These are phyloP conservation scores for Austropuccinia psidii DNA, from an alignment of 1,284 basidiomycete genomes.

Conservation along the genomic window DNA sequence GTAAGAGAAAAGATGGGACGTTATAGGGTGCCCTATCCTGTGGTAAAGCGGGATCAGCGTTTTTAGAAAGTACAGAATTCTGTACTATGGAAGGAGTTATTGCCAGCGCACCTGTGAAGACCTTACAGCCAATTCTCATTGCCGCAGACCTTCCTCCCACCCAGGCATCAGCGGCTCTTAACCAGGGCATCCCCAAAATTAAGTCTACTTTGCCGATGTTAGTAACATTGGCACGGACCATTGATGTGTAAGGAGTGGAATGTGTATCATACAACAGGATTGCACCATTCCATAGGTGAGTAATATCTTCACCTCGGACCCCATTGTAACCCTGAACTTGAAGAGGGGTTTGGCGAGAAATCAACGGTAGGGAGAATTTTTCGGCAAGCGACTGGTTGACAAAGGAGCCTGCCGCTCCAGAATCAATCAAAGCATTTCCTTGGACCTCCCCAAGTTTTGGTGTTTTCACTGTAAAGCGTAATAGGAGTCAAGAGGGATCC, in stretches of 20 bases:
- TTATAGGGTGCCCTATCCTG: not conserved
- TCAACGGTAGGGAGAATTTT: too few species aligned
- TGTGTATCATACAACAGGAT: not conserved
- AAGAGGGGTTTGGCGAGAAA: too few species aligned
- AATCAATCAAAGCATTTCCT: constrained; percentile 10
- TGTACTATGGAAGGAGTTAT: not conserved
- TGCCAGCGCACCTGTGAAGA: not conserved
- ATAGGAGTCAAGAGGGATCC: too few species aligned
- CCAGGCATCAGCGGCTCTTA: not conserved
- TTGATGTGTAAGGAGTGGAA: not conserved
- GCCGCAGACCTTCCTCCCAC: not conserved
- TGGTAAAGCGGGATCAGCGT: too few species aligned
- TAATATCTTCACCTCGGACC: too few species aligned
- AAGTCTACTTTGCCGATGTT: not conserved
- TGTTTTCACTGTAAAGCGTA: too few species aligned
- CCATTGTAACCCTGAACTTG: too few species aligned
- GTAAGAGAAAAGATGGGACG: not conserved
- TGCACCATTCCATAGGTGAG: not conserved
- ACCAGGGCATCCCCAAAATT: constrained; percentile 28
- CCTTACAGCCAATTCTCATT: not conserved
- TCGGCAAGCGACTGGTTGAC: too few species aligned
- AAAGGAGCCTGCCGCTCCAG: not conserved
- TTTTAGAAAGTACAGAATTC: too few species aligned
- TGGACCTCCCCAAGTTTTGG: too few species aligned
- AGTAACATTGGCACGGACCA: not conserved